Evolutionary conservation across 495 filamentous ascomycete species (phyloP).

Genomic region (Aspergillus ostianus): DNA sequence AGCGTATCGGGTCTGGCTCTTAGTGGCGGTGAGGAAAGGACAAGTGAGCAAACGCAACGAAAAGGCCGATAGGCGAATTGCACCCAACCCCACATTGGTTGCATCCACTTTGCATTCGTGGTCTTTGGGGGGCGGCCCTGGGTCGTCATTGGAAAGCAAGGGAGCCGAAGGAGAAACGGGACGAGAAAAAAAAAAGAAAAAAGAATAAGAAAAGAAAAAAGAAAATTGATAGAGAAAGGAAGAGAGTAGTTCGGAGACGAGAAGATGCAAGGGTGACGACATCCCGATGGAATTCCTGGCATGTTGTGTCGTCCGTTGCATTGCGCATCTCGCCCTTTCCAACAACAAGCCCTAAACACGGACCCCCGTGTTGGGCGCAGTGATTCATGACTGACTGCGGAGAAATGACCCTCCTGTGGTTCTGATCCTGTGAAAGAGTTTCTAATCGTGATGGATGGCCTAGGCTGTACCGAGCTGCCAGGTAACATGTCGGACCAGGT

Average conservation of each 20-base stretch:
- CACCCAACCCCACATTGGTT: slow-evolving; percentile 35
- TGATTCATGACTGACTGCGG: slow-evolving; percentile 3
- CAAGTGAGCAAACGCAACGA: slow-evolving; percentile 12
- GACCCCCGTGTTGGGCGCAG: slow-evolving; percentile 14
- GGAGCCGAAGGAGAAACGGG: not conserved
- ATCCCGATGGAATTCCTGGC: not conserved
- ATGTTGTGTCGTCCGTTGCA: too few species aligned
- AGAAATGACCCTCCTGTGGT: not conserved
- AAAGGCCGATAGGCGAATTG: slow-evolving; percentile 37
- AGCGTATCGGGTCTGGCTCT: slow-evolving; percentile 20
- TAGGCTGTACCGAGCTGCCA: slow-evolving; percentile 5
- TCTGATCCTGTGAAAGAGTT: slow-evolving; percentile 1
- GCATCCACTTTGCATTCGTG: slow-evolving; percentile 19
- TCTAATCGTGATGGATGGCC: not conserved
- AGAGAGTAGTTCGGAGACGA: not conserved
- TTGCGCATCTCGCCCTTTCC: not conserved
- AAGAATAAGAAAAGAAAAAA: slow-evolving; percentile 1
- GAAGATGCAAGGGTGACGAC: not conserved
- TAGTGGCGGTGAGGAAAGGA: slow-evolving; percentile 43
- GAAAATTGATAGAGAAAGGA: not conserved
- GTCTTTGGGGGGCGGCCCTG: slow-evolving; percentile 12
- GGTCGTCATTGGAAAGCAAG: slow-evolving; percentile 12
- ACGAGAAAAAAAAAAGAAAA: slow-evolving; percentile 2
- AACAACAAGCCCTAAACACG: slow-evolving; percentile 6
- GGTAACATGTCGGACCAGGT: slow-evolving; percentile 1